Evolutionary conservation across 179 eudicot genomes (phyloP).

Genomic region (Beta macrorhiza): DNA sequence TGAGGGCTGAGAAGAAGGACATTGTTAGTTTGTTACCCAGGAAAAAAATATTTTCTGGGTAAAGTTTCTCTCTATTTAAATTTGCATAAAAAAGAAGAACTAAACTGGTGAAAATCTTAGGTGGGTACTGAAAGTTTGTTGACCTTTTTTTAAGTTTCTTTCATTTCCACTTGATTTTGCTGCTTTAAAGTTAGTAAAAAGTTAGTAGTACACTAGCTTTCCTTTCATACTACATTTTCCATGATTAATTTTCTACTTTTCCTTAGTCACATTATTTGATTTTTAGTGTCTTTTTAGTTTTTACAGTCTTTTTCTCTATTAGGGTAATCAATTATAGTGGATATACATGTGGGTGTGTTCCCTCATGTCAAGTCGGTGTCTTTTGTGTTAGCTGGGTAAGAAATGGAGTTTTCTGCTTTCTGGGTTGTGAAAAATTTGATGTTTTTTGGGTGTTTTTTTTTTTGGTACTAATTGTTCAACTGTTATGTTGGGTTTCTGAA

Average conservation of each 20-base stretch:
- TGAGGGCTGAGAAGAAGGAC: not conserved
- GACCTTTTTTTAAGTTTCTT: not conserved
- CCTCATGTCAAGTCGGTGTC: constrained; percentile 14
- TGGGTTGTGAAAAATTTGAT: not conserved
- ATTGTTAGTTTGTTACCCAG: not conserved
- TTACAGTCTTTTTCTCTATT: not conserved
- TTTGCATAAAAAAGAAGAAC: not conserved
- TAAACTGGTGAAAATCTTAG: not conserved
- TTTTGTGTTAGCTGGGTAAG: not conserved
- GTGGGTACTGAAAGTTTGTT: constrained; percentile 15
- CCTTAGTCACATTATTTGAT: not conserved
- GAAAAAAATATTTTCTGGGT: not conserved
- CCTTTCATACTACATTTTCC: not conserved
- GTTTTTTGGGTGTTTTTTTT: constrained; percentile 2
- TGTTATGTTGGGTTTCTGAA: constrained; percentile 20
- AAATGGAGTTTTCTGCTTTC: constrained; percentile 3
- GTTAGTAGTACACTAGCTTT: not conserved
- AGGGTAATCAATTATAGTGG: constrained; percentile 4
- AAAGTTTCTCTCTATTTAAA: not conserved
- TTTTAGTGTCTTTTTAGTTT: not conserved
- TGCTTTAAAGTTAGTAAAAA: constrained; percentile 9
- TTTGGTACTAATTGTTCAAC: constrained; percentile 9
- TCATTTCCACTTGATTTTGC: constrained; percentile 1
- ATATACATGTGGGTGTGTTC: constrained; percentile 22
- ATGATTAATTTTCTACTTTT: not conserved